These are phyloP conservation scores for Nemania serpens DNA, from an alignment of 2,329 filamentous ascomycete species.

Conservation along the genomic window DNA sequence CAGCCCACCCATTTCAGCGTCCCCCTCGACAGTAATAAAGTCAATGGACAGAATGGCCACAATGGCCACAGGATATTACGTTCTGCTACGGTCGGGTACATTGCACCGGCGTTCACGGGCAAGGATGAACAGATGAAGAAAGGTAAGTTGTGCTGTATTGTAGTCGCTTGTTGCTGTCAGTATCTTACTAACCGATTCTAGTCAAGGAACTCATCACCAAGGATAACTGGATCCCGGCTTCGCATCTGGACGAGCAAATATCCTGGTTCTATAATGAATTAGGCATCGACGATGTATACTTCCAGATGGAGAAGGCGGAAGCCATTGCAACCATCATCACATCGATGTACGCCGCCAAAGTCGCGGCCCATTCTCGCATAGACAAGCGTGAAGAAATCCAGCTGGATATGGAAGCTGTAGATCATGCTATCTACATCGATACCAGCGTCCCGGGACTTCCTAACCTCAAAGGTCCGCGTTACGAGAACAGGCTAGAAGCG, in stretches of 20 bases:
- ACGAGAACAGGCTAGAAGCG: constrained; percentile 89
- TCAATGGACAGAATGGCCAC: constrained; percentile 42
- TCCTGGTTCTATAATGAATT: constrained; percentile 98
- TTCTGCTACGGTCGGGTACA: constrained; percentile 90
- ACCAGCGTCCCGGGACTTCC: constrained; percentile 89
- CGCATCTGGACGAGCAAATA: constrained; percentile 83
- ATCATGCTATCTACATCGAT: constrained; percentile 98
- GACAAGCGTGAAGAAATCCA: constrained; percentile 95
- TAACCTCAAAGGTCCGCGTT: constrained; percentile 78
- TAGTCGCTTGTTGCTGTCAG: neutral
- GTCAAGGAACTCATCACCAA: constrained; percentile 81
- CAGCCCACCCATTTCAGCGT: constrained; percentile 85
- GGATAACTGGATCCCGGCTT: constrained; percentile 82
- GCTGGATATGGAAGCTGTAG: constrained; percentile 89
- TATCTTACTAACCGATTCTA: constrained; percentile 42
- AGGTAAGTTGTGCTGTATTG: constrained; percentile 53
- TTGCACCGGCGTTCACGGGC: constrained; percentile 91
- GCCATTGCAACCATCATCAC: constrained; percentile 94
- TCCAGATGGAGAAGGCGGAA: constrained; percentile 83
- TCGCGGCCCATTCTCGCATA: constrained; percentile 88
- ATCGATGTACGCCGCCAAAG: constrained; percentile 94
- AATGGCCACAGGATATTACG: constrained; percentile 77
- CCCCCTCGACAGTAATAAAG: constrained; percentile 50
- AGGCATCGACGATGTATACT: constrained; percentile 98
- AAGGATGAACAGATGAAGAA: constrained; percentile 89